These are phyloP conservation scores for Leishmania guyanensis DNA, from an alignment of 208 protist species.

Conservation along the genomic window DNA sequence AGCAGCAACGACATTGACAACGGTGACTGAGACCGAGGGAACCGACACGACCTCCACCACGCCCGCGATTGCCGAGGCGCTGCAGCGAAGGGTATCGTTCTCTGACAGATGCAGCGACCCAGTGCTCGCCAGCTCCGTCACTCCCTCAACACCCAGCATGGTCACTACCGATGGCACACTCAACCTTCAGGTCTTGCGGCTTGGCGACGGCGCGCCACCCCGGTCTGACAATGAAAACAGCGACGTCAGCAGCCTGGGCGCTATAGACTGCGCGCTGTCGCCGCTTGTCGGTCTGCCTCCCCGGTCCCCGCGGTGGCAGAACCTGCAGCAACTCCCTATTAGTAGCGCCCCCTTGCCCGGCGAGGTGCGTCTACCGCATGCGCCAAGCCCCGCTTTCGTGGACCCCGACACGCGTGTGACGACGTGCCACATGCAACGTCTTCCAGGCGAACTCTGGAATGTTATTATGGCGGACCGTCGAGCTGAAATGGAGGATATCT, in stretches of 20 bases:
- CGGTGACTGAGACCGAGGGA: background rate
- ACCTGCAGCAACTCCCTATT: background rate
- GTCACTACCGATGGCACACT: background rate
- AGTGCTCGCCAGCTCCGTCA: background rate
- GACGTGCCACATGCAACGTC: constrained; percentile 35
- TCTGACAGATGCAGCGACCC: background rate
- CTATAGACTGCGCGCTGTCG: constrained; percentile 2
- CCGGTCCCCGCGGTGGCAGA: constrained; percentile 21
- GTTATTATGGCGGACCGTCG: constrained; percentile 19
- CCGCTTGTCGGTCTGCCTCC: constrained; percentile 18
- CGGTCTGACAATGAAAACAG: background rate
- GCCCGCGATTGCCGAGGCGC: background rate
- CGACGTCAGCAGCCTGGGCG: background rate
- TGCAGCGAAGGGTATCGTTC: background rate
- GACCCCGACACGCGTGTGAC: constrained; percentile 21
- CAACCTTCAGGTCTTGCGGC: background rate
- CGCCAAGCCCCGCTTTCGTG: background rate
- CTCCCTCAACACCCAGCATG: background rate
- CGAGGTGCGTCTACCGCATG: constrained; percentile 6
- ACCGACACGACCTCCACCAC: background rate
- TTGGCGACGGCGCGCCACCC: constrained; percentile 2
- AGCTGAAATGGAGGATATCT: constrained; percentile 18
- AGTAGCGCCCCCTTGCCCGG: background rate
- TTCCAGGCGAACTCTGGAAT: constrained; percentile 45
- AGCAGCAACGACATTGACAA: background rate